These are phyloP conservation scores for Ormosia semicastrata DNA, from an alignment of 306 rosid genomes.

Conservation along the genomic window DNA sequence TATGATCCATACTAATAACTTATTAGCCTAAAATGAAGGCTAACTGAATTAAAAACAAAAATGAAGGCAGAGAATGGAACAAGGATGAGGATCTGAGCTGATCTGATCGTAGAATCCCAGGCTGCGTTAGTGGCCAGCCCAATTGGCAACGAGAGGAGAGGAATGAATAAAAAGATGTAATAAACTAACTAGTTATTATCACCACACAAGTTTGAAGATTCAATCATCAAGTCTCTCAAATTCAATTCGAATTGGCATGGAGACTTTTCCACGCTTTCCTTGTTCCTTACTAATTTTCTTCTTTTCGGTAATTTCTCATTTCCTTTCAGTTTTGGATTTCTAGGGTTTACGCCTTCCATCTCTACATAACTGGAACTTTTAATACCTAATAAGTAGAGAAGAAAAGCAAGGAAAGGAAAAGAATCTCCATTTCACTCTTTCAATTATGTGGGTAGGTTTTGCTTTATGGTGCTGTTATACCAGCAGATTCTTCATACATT, in stretches of 20 bases:
- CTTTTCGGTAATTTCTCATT: conserved; percentile 34
- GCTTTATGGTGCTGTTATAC: conserved; percentile 21
- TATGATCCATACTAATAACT: too few species aligned
- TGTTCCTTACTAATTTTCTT: conserved; percentile 38
- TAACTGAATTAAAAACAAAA: too few species aligned
- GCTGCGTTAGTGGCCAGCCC: neutral
- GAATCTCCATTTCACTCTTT: neutral
- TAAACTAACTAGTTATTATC: neutral
- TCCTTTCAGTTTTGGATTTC: neutral
- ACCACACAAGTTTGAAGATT: neutral
- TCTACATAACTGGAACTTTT: neutral
- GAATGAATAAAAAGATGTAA: neutral
- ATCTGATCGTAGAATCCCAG: neutral
- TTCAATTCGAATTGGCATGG: conserved; percentile 15
- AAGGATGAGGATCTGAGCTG: neutral
- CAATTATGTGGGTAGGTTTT: conserved; percentile 47
- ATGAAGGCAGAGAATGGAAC: neutral
- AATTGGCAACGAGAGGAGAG: neutral
- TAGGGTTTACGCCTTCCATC: conserved; percentile 21
- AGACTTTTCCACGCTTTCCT: neutral
- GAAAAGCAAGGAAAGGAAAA: neutral
- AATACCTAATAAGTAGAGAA: neutral
- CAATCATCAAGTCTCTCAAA: neutral
- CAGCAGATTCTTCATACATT: conserved; percentile 36
- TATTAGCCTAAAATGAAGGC: too few species aligned